Conservation (phyloP, 2,329 filamentous ascomycete genomes). For the Akanthomyces lecanii region DNA sequence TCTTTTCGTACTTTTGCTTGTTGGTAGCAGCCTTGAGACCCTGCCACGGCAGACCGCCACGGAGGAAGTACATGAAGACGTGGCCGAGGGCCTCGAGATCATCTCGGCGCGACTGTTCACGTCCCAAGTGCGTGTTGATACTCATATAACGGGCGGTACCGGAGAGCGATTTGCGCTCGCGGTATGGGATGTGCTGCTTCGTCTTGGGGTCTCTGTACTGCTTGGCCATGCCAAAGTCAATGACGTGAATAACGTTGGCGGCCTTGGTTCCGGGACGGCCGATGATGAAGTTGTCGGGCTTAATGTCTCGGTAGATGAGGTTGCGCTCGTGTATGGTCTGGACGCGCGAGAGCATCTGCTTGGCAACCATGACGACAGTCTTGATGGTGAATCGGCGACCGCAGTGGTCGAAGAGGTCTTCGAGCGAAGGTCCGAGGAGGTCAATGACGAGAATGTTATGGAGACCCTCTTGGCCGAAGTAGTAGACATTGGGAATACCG, state of each 20-base stretch:
- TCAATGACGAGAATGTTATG: slow-evolving; percentile 99
- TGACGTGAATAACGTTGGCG: slow-evolving; percentile 97
- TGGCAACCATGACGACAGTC: slow-evolving; percentile 98
- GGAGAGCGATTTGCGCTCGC: slow-evolving; percentile 93
- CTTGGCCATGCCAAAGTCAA: slow-evolving; percentile 99
- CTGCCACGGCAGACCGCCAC: slow-evolving; percentile 69
- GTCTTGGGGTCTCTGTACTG: slow-evolving; percentile 98
- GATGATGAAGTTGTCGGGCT: slow-evolving; percentile 98
- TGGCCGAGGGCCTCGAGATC: slow-evolving; percentile 85
- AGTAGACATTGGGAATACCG: slow-evolving; percentile 98
- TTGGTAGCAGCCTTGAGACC: slow-evolving; percentile 70
- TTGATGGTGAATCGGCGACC: slow-evolving; percentile 93
- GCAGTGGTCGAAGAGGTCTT: slow-evolving; percentile 97
- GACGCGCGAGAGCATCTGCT: slow-evolving; percentile 96
- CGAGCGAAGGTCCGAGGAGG: slow-evolving; percentile 86
- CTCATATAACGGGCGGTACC: slow-evolving; percentile 98
- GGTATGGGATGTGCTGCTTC: slow-evolving; percentile 97
- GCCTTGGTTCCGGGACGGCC: slow-evolving; percentile 86
- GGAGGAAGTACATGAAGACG: slow-evolving; percentile 71
- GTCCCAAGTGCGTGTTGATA: slow-evolving; percentile 96
- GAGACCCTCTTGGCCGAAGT: slow-evolving; percentile 96
- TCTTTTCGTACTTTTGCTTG: slow-evolving; percentile 99
- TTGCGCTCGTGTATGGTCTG: slow-evolving; percentile 98
- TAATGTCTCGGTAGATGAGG: slow-evolving; percentile 98
- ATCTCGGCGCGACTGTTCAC: slow-evolving; percentile 93